Evolutionary conservation across 192 early-diverging fungal species (phyloP), one percentile per base, ranked within the genome.

Genomic region (Umbelopsis sp.): DNA sequence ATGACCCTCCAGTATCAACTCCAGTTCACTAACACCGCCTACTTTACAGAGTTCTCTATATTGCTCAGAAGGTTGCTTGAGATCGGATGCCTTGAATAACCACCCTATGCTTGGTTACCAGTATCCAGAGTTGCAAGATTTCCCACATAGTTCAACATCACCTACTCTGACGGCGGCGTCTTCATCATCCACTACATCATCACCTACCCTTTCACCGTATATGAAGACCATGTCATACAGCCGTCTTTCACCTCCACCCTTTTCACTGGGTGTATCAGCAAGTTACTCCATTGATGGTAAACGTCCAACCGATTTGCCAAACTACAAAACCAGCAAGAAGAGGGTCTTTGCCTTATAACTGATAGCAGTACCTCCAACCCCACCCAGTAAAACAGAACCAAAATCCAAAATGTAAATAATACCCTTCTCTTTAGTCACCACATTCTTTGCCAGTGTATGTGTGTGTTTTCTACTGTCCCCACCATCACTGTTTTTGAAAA

Each of bases 71-170:
- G 51, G 54, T 8, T 71, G 70, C 70, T 22, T 71, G 20, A 26
- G 54, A 20, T 52, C 41, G 17, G 70, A 71, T 45, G 53, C 70
- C 1, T 34, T 70, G 17, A 38, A 32, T 14, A 45, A 56, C 53
- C 70, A 71, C 22, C 70, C 70, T 10, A 52, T 71, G 34, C 70
- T 71, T 53, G 70, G 70, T 20, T 71, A 71, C 38, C 25, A 59
- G 21, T 71, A 71, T 29, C 43, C 51, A 26, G 70, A 53, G 25
- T 43, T 71, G 29, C 70, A 71, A 59, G 53, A 71, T 24, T 71
- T 71, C 38, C 70, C 70, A 44, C 49, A 62, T n/a, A 49, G 68
- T 16, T 52, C 70, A 50, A 11, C 29, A 26, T 62, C 56, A 62
- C 56, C 56, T 29, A 29, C 56, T 34, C 31, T 62, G 29, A 56